Evolutionary conservation across 2,329 filamentous ascomycete species (phyloP), one percentile per base, ranked within the genome.

Genomic region (Fusarium nelsonii): DNA sequence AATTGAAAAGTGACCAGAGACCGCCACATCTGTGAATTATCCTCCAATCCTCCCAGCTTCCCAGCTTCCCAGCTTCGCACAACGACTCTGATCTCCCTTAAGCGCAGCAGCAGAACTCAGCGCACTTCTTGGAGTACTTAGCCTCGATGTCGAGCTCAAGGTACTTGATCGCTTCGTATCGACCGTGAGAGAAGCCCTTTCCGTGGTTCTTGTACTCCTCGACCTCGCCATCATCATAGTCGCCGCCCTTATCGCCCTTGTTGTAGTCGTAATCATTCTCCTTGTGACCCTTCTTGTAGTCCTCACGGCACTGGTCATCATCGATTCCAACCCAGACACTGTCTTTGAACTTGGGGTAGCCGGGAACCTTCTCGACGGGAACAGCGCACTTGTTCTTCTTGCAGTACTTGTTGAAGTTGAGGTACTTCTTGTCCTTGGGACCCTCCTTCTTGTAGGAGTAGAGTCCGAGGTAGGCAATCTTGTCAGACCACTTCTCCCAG

Each of bases 391-490:
- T 65, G 63, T 72, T 55, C 14, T 56, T 52, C 16, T 60, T 37
- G 58, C 70, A 73, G 53, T 65, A 70, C 41, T 34, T 26, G 62
- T 57, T 63, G 68, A 52, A 59, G 65, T 70, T 71, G 55, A 71
- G 68, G 6, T 71, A 33, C 26, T 57, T 28, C 53, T 63, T 56
- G 34, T 65, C 26, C 45, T 59, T 59, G 41, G 54, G 52, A 12
- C 45, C 48, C 10, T 45, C 33, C 2, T 51, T 16, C 36, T 63
- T 45, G 15, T 54, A 30, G 23, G 50, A 26, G 51, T 73, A 72
- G 43, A 71, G 30, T 12, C 67, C 69, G 10, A 71, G 65, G 43
- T 62, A 70, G 36, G 57, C 57, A 2, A 32, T 40, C 63, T 72
- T 68, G 58, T 68, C 54, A 26, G 36, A 62, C 23, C 40, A 57